These are phyloP conservation scores for Eremochloa ophiuroides DNA, from an alignment of 176 grass and related monocot species.

Conservation along the genomic window DNA sequence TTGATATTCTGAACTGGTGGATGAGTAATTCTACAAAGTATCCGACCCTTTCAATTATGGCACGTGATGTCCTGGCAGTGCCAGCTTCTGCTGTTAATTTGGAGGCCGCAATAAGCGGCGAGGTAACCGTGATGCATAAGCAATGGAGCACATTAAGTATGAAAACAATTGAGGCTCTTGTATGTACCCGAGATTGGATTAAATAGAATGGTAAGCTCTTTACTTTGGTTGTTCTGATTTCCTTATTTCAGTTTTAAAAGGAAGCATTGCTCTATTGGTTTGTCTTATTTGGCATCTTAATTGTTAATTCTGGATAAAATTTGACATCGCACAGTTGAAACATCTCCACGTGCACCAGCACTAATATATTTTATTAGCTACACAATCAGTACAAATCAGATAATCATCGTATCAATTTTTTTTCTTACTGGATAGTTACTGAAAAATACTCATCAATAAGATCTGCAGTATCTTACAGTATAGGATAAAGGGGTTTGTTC, in stretches of 20 bases:
- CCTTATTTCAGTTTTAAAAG: background rate
- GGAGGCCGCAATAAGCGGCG: conserved; percentile 14
- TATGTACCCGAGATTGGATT: conserved; percentile 47
- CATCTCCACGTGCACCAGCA: background rate
- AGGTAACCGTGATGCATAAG: conserved; percentile 26
- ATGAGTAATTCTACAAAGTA: conserved; percentile 44
- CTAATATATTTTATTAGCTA: conserved; percentile 1
- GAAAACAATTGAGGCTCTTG: conserved; percentile 49
- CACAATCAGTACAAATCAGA: no score
- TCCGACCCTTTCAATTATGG: conserved; percentile 43
- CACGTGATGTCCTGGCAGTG: conserved; percentile 44
- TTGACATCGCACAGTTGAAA: background rate
- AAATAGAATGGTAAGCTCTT: conserved; percentile 30
- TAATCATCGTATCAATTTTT: background rate
- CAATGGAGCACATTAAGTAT: conserved; percentile 46
- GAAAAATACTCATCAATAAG: background rate
- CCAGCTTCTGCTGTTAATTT: conserved; percentile 42
- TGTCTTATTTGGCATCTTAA: background rate
- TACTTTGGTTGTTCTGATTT: conserved; percentile 1
- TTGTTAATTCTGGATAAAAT: background rate
- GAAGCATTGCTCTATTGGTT: background rate
- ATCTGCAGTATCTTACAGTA: background rate
- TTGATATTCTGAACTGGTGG: conserved; percentile 57
- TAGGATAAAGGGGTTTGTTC: background rate
- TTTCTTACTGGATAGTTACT: background rate